Percentiles rank a stretch among this genome's conserved stretches.
Conservation (phyloP, 2,329 filamentous ascomycete species). For the Neocatenulostroma microsporum region DNA sequence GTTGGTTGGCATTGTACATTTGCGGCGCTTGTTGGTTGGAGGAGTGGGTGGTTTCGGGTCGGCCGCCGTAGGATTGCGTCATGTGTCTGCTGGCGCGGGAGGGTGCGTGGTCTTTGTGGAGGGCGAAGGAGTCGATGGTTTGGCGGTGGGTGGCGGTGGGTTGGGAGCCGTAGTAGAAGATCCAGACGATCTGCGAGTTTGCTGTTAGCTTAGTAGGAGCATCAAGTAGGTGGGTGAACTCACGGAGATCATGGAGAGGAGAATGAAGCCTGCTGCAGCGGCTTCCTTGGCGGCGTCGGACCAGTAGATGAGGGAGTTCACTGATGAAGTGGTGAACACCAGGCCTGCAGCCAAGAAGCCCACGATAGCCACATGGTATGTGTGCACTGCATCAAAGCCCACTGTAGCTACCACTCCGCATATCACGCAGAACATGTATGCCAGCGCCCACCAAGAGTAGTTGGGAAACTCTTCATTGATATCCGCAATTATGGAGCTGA, state of each 20-base stretch:
- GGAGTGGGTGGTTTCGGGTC: conserved; percentile 77
- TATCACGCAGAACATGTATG: conserved; percentile 79
- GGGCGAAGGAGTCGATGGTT: conserved; percentile 90
- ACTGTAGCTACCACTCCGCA: conserved; percentile 72
- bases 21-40: conserved; percentile 50
- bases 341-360: conserved; percentile 78
- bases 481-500: conserved; percentile 70
- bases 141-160: conserved; percentile 77
- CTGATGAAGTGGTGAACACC: conserved; percentile 74
- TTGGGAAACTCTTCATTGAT: conserved; percentile 60
- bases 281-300: conserved; percentile 64
- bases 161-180: conserved; percentile 95
- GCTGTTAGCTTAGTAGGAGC: conserved; percentile 17
- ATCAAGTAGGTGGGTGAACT: conserved; percentile 30
- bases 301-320: conserved; percentile 79
- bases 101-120: conserved; percentile 71
- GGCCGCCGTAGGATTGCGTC: conserved; percentile 61
- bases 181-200: conserved; percentile 74
- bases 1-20: conserved; percentile 94
- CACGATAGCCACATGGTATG: conserved; percentile 87
- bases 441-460: conserved; percentile 85
- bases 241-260: conserved; percentile 88
- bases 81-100: conserved; percentile 60
- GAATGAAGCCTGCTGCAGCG: conserved; percentile 83
- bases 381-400: conserved; percentile 73